Evolutionary conservation across 2,329 filamentous ascomycete species (phyloP), one percentile per base, ranked within the genome.

Genomic region (Dactylellina sp.): DNA sequence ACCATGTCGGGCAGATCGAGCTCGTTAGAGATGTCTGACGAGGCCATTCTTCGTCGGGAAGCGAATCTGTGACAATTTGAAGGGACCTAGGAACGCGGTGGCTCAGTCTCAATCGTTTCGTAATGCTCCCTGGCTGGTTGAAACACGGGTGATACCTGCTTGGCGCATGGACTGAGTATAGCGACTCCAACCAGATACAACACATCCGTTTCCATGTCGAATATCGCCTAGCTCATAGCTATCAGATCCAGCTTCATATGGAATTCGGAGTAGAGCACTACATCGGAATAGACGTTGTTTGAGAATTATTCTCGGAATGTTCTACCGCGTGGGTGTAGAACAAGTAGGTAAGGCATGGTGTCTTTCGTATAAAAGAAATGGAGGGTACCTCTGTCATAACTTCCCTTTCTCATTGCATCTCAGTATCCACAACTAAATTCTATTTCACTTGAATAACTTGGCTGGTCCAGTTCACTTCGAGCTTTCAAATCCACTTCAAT

Each of bases 41-140:
- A n/a, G n/a, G n/a, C n/a, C n/a, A n/a, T n/a, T n/a, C n/a, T n/a
- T n/a, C n/a, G n/a, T 32, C 28, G 5, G 9, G 28, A 4, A 9
- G 28, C 4, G 9, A 5, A 32, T 32, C 28, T 32, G 28, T 9
- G 28, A 9, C 28, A 32, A 32, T 9, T 32, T 32, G 28, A 32
- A n/a, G 32, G 32, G 32, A 6, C 12, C 32, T 35, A 35, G 32
- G 9, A 40, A 40, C 11, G 37, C 37, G 37, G 9, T 40, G 37
- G 37, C 37, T 40, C 37, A 40, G 37, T 40, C 37, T 40, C 37
- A 40, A 40, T 40, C 37, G 37, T 40, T 16, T 40, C 37, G 37
- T 40, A 40, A 12, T 40, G 37, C 37, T 14, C 9, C 14, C 6
- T 12, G 11, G 37, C n/a, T 4, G 37, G 6, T 7, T 40, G 37